A percentile compares a stretch with the other conserved stretches of the same genome.
Conservation (phyloP, 352 stramenopile species). For the Phytophthora foliorum region DNA sequence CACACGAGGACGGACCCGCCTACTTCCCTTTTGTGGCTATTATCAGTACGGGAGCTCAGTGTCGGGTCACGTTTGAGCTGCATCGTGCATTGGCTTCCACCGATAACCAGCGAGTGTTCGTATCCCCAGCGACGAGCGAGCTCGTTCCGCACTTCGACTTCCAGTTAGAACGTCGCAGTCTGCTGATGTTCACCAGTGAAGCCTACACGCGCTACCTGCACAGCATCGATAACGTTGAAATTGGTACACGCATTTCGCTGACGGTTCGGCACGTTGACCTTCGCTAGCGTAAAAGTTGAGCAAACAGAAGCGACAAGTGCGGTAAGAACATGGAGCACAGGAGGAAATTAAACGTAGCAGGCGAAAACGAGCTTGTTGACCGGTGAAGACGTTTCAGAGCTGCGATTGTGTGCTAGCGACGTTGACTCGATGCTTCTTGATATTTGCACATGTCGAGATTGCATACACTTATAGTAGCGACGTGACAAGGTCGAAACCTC, state of each 20-base stretch:
- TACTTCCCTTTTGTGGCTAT: slow-evolving; percentile 81
- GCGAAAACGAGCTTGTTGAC: slow-evolving; percentile 1
- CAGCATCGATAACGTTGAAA: slow-evolving; percentile 66
- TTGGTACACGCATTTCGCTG: slow-evolving; percentile 60
- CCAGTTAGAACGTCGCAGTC: slow-evolving; percentile 56
- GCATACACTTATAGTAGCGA: slow-evolving; percentile 23
- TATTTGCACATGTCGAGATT: slow-evolving; percentile 10
- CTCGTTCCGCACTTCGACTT: slow-evolving; percentile 46
- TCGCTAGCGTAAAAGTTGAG: slow-evolving; percentile 8
- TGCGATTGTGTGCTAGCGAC: slow-evolving; percentile 14
- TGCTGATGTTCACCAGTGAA: slow-evolving; percentile 66
- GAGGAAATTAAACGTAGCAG: background rate
- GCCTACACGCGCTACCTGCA: slow-evolving; percentile 70
- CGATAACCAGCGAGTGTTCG: background rate
- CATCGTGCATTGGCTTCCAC: slow-evolving; percentile 47
- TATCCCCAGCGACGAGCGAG: background rate
- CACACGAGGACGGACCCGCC: slow-evolving; percentile 74
- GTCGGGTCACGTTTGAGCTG: slow-evolving; percentile 63
- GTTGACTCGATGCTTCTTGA: slow-evolving; percentile 27
- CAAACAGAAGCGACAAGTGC: too few relatives aligned
- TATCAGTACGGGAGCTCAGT: slow-evolving; percentile 66
- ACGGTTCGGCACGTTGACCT: slow-evolving; percentile 66
- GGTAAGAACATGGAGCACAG: background rate
- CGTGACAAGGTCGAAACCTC: slow-evolving; percentile 20
- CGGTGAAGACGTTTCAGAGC: slow-evolving; percentile 20